These are phyloP conservation scores for Aurinia saxatilis DNA, from an alignment of 345 rosid species.

Conservation along the genomic window DNA sequence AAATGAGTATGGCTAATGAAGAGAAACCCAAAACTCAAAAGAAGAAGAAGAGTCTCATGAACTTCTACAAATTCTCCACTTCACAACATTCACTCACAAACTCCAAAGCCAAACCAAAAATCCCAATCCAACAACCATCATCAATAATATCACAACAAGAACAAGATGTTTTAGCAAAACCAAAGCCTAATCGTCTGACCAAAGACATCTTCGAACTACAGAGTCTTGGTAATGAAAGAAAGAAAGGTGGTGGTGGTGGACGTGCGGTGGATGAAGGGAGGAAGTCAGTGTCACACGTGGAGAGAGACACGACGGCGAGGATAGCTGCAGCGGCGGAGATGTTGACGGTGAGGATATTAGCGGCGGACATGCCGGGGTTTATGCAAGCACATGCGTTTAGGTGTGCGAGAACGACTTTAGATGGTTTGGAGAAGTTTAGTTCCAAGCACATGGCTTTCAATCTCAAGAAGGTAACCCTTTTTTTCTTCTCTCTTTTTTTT, in stretches of 20 bases:
- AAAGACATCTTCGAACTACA: conserved; percentile 20
- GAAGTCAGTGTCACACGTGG: conserved; percentile 75
- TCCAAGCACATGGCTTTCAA: conserved; percentile 74
- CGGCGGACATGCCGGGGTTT: conserved; percentile 76
- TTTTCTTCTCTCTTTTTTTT: not conserved
- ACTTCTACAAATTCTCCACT: conserved; percentile 24
- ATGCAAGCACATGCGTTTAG: conserved; percentile 90
- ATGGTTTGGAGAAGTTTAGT: conserved; percentile 74
- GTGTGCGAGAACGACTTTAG: conserved; percentile 65
- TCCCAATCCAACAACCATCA: conserved; percentile 2
- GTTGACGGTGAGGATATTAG: conserved; percentile 78
- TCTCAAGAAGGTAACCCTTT: conserved; percentile 62
- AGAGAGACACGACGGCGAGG: conserved; percentile 53
- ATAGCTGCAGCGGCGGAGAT: conserved; percentile 54
- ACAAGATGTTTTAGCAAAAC: conserved; percentile 18
- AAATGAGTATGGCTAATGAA: conserved; percentile 22
- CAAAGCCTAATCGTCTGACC: conserved; percentile 12
- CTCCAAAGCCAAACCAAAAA: conserved; percentile 8
- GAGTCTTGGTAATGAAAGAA: conserved; percentile 17
- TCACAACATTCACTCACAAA: conserved; percentile 11
- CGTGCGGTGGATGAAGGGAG: conserved; percentile 58
- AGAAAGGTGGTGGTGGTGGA: conserved; percentile 7
- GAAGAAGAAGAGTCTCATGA: conserved; percentile 36
- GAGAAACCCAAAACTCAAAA: conserved; percentile 35
- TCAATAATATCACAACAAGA: not conserved